A percentile compares a stretch with the other conserved stretches of the same genome.
phyloP scores from a whole-genome alignment of 1,284 basidiomycete genomes.

The Coniferiporia weirii region DNA sequence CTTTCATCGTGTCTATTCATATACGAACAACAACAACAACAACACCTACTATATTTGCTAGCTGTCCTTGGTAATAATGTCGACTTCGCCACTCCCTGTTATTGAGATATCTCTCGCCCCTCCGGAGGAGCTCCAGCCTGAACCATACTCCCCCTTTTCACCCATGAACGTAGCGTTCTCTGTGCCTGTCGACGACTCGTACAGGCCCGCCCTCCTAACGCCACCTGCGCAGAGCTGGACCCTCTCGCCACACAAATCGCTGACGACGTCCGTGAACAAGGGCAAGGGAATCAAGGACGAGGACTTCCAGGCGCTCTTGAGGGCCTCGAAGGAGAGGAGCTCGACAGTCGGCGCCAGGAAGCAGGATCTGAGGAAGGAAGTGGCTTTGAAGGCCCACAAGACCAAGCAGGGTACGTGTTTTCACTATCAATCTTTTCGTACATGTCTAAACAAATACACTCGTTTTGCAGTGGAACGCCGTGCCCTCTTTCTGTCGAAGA shows the following conservation, averaged over 20 bases:
- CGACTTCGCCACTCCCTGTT: conserved; percentile 46
- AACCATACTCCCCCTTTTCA: conserved; percentile 58
- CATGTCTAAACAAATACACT: not conserved
- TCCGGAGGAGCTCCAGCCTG: conserved; percentile 41
- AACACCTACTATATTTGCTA: too few relatives aligned
- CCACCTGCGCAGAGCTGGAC: conserved; percentile 46
- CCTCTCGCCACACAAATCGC: conserved; percentile 49
- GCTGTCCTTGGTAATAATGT: conserved; percentile 34
- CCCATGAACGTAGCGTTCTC: conserved; percentile 29
- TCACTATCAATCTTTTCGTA: not conserved
- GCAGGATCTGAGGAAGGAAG: conserved; percentile 64
- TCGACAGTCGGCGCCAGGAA: conserved; percentile 25
- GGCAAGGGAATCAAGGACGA: conserved; percentile 49
- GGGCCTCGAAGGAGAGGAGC: conserved; percentile 32
- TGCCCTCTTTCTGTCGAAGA: conserved; percentile 67
- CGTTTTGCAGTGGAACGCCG: conserved; percentile 56
- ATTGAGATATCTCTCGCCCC: conserved; percentile 66
- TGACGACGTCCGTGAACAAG: conserved; percentile 31
- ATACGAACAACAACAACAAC: too few relatives aligned
- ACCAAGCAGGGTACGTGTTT: conserved; percentile 61
- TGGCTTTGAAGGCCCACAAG: conserved; percentile 66
- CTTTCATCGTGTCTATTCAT: too few relatives aligned
- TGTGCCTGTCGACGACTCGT: conserved; percentile 36
- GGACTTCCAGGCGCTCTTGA: conserved; percentile 58
- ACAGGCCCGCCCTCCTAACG: conserved; percentile 51